These are phyloP conservation scores for Lactarius vividus DNA, from an alignment of 768 basidiomycete species.

Conservation along the genomic window DNA sequence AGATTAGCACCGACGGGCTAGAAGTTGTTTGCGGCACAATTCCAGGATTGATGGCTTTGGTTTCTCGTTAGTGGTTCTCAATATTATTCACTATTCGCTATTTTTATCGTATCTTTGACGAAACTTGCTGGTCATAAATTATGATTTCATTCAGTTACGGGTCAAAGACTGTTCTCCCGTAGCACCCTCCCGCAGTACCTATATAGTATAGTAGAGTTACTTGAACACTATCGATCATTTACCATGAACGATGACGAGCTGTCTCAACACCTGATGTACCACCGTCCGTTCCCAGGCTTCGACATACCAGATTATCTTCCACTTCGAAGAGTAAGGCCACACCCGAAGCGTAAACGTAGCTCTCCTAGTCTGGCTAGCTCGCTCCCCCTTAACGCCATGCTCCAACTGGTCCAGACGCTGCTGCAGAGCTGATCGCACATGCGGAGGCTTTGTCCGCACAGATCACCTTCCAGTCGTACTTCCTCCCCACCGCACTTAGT, in stretches of 20 bases:
- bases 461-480: constrained; percentile 62
- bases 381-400: constrained; percentile 22
- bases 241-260: constrained; percentile 20
- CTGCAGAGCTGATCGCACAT: constrained; percentile 55
- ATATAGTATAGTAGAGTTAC: too few relatives aligned
- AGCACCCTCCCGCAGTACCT: too few relatives aligned
- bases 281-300: constrained; percentile 35
- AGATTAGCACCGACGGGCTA: too few relatives aligned
- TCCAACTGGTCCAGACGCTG: constrained; percentile 44
- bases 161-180: too few relatives aligned
- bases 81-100: too few relatives aligned
- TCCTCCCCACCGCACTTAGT: constrained; percentile 51
- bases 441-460: constrained; percentile 56
- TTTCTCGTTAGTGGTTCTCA: too few relatives aligned
- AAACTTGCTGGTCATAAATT: too few relatives aligned
- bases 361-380: constrained; percentile 28
- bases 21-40: neutral
- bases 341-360: constrained; percentile 72
- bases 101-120: too few relatives aligned
- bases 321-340: constrained; percentile 67
- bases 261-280: constrained; percentile 18
- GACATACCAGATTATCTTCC: constrained; percentile 63
- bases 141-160: too few relatives aligned
- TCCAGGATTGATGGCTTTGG: too few relatives aligned
- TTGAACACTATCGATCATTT: constrained; percentile 3